Base-by-base conservation (phyloP, 1,284 basidiomycete genomes). In the Ustilago cynodontis region DNA sequence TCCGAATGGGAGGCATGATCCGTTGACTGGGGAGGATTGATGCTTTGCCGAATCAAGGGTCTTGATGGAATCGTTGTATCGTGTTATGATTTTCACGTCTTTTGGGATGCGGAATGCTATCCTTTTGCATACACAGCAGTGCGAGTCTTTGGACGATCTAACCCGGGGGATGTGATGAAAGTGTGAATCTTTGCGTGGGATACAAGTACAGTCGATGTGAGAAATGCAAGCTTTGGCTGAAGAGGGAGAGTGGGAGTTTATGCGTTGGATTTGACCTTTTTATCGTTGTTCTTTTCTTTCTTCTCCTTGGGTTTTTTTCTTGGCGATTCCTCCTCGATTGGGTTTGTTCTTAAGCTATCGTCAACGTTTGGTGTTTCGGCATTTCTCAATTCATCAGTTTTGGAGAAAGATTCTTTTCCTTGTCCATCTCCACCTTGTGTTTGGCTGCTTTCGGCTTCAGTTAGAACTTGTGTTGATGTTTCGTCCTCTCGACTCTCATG, bases 1-100 rank as follows among this genome's bases (percentile, higher is more conserved):
- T 10, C 72, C 72, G 10, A 18, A 43, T 18, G 72, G 72, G 22
- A 26, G 3, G 31, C 63, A 75, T 28, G 62, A 69, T 55, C 71
- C 71, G n/a, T 20, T 64, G 1, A 62, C 39, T 31, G 58, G 59
- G 2, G 41, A 8, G 16, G 13, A 26, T 7, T 64, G n/a, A n/a
- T n/a, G n/a, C n/a, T n/a, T n/a, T n/a, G n/a, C n/a, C n/a, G n/a
- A n/a, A n/a, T n/a, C n/a, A n/a, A n/a, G n/a, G n/a, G 41, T 43
- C 10, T 43, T 41, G n/a, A 20, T 43, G 41, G n/a, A n/a, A n/a
- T n/a, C n/a, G n/a, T n/a, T n/a, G n/a, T n/a, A n/a, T 20, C 8
- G 3, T 43, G 41, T 43, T 43, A 43, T 20, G 41, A 43, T 20
- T 43, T n/a, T 43, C 41, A 43, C 20, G 41, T 20, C n/a, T 43